Base-by-base conservation (phyloP, 805 yeast species). In the Ogataea degrootiae region DNA sequence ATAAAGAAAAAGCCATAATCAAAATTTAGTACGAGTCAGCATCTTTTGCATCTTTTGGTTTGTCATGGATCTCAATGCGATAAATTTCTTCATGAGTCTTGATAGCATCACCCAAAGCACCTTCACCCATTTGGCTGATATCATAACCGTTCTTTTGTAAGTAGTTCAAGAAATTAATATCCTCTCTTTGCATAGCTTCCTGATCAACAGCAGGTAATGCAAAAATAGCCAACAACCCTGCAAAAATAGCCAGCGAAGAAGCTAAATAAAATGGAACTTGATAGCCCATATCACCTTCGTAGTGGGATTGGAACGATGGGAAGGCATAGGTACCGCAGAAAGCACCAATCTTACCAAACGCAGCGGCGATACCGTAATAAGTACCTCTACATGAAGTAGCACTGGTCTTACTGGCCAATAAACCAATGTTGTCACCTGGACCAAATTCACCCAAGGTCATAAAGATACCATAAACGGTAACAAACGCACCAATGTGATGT, bases 361-460 rank as follows among this genome's bases (percentile, higher is more conserved):
- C 96, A 47, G 97, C 96, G 39, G 95, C 92, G 57, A 89, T 74
- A 59, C 94, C 94, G 63, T 91, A 91, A 69, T 85, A 87, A 59
- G 86, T 86, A 49, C 97, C 97, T 71, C 97, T 83, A 47, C 90
- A 77, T 21, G 96, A 83, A 9, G 96, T 83, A 40, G 96, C 85
- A 41, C 83, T 77, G 6, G 96, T 85, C 69, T 90, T 90, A 38
- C 96, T 78, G 19, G 96, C 95, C 52, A 91, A 73, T 47, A 87
- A 70, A 56, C 97, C 97, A 65, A 87, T 85, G 68, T 87, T 88
- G 68, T 90, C 88, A 70, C 97, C 98, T 14, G 96, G 91, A 31
- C 96, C 96, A 67, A 91, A 86, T 68, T 92, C 97, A 60, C 97
- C 97, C 42, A 88, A 74, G 6, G 96, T 75, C 65, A 81, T 72